Percentiles rank a stretch among this genome's conserved stretches.
These are phyloP conservation scores for Claviceps sp. DNA, from an alignment of 2,329 filamentous ascomycete genomes.

Conservation along the genomic window DNA sequence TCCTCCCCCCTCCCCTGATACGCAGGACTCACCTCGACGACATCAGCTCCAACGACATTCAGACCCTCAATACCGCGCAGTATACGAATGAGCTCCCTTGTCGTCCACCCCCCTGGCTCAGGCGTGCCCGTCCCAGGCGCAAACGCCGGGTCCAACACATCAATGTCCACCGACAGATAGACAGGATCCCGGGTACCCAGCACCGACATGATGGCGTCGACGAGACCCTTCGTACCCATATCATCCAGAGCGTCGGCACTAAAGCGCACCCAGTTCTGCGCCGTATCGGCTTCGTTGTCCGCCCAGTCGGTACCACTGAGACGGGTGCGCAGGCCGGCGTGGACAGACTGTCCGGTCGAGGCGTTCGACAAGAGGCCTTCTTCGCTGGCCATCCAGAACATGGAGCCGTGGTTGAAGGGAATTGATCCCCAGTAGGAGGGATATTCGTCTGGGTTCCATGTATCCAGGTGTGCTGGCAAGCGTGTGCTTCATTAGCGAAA, in stretches of 20 bases:
- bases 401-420: conserved; percentile 74
- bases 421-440: conserved; percentile 55
- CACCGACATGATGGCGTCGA: conserved; percentile 54
- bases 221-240: conserved; percentile 56
- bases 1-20: conserved; percentile 72
- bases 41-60: conserved; percentile 78
- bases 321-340: conserved; percentile 70
- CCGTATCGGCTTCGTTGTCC: conserved; percentile 58
- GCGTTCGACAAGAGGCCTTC: conserved; percentile 65
- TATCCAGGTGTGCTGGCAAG: conserved; percentile 53
- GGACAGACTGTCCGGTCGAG: conserved; percentile 58
- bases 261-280: conserved; percentile 69
- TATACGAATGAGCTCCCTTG: conserved; percentile 72
- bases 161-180: conserved; percentile 71
- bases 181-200: conserved; percentile 68
- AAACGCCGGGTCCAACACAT: conserved; percentile 61
- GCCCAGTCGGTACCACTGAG: conserved; percentile 51
- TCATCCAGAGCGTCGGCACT: conserved; percentile 78
- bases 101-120: conserved; percentile 85
- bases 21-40: conserved; percentile 73
- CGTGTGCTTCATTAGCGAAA: too few relatives aligned
- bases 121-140: conserved; percentile 73
- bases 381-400: conserved; percentile 79
- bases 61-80: conserved; percentile 67
- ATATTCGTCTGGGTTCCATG: conserved; percentile 74